Evolutionary conservation across 1,284 basidiomycete genomes (phyloP), one percentile per base, ranked within the genome.

Genomic region (Ustilago curta): DNA sequence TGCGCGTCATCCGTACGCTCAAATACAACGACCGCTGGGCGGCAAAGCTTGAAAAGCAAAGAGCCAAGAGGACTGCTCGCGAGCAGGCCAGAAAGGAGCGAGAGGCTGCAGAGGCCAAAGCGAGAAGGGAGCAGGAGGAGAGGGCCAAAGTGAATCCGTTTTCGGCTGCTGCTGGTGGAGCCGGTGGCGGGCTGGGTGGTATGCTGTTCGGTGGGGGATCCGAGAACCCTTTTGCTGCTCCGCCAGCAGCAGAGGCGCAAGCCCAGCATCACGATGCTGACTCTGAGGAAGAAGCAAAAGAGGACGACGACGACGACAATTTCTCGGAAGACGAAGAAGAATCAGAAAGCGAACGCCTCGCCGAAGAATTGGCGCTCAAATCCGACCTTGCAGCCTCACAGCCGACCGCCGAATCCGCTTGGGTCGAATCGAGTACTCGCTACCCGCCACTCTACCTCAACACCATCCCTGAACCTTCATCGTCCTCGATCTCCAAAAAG

Each of bases 21-120:
- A 80, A 82, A 32, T 70, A 72, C 67, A 84, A 84, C 66, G 53
- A 55, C 12, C 78, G 83, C 2, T 84, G 83, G 83, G 83, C 83
- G 1, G 82, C 82, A 27, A 83, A 83, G 59, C 62, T 84, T 14
- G 80, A 76, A 47, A 84, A 84, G 70, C 67, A 81, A 48, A 75
- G 65, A 59, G 59, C 57, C 3, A 53, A 57, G 49, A 52, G 68
- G 39, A 40, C 62, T 16, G 61, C 64, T 5, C 66, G 59, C 7
- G 59, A 70, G 40, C 63, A 74, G n/a, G 70, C 61, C 9, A 58
- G 59, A 37, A 58, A 70, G 40, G 74, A 77, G 44, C 64, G 76
- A 11, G 27, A 61, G 18, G 75, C 66, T 35, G 71, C 76, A 0
- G 64, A 45, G 7, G 70, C 51, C 21, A 70, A 75, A 54, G 60